Percentiles rank a stretch among this genome's conserved stretches.
Evolutionary conservation across 176 grass and related monocot genomes (phyloP).

Genomic region (Microstegium vimineum): DNA sequence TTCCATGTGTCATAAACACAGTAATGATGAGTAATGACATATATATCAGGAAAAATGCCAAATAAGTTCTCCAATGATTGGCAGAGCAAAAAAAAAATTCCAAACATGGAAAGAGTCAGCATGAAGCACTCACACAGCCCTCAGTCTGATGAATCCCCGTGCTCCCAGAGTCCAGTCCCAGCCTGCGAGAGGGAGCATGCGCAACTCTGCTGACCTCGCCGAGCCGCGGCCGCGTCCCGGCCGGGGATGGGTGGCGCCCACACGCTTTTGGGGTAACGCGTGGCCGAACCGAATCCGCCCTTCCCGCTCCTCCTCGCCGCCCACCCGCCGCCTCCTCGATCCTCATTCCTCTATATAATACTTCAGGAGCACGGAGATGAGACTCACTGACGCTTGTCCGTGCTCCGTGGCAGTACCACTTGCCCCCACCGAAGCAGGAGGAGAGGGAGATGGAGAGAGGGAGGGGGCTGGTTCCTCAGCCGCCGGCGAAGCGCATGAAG

Average conservation of each 20-base stretch:
- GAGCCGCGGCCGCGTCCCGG: background rate
- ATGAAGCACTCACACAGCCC: no score
- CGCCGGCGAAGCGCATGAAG: background rate
- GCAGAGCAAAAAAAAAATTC: no score
- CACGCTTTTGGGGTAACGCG: background rate
- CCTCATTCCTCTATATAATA: no score
- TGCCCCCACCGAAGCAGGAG: background rate
- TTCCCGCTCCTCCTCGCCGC: background rate
- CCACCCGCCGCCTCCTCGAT: background rate
- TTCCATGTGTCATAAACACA: no score
- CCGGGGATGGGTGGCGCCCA: background rate
- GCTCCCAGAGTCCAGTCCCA: no score
- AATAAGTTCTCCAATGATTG: no score
- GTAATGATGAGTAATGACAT: no score
- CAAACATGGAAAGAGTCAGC: no score
- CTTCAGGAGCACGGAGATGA: no score
- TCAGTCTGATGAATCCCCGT: no score
- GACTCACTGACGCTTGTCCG: background rate
- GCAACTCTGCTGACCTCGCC: background rate
- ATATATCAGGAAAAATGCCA: no score
- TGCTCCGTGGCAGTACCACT: background rate
- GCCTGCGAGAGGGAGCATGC: background rate
- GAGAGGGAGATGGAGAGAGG: no score
- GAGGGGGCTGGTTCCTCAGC: background rate
- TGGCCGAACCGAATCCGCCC: background rate